Evolutionary conservation across 176 grass and related monocot genomes (phyloP).

Genomic region (Cocos nucifera): DNA sequence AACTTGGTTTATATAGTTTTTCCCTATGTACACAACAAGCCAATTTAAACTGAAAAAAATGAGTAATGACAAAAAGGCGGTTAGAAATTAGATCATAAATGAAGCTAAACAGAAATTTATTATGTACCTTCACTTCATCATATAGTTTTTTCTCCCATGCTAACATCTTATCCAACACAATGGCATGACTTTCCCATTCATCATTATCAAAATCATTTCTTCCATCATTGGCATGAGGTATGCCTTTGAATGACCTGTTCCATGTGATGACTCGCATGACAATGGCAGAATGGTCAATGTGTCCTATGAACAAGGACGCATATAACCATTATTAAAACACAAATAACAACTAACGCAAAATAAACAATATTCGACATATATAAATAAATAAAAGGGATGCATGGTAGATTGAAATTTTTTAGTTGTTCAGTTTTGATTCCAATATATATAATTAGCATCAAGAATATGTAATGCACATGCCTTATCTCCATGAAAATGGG

Average conservation of each 20-base stretch:
- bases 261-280: slow-evolving; percentile 99
- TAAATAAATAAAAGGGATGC: no score
- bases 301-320: slow-evolving; percentile 44
- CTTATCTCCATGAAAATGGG: no score
- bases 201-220: slow-evolving; percentile 91
- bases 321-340: slow-evolving; percentile 2
- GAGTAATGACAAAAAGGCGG: neutral
- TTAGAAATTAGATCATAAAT: neutral
- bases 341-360: neutral
- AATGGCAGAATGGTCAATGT: slow-evolving; percentile 92
- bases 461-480: no score
- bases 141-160: slow-evolving; percentile 99
- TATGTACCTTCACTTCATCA: slow-evolving; percentile 92
- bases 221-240: slow-evolving; percentile 66
- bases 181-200: slow-evolving; percentile 82
- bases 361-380: no score
- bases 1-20: no score
- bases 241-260: slow-evolving; percentile 91
- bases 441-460: no score
- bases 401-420: no score
- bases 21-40: neutral
- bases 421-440: no score
- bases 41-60: neutral
- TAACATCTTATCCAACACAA: slow-evolving; percentile 88
- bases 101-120: neutral